Evolutionary conservation across 148 eudicot species (phyloP).

Genomic region (Rhododendron ferrugineum): DNA sequence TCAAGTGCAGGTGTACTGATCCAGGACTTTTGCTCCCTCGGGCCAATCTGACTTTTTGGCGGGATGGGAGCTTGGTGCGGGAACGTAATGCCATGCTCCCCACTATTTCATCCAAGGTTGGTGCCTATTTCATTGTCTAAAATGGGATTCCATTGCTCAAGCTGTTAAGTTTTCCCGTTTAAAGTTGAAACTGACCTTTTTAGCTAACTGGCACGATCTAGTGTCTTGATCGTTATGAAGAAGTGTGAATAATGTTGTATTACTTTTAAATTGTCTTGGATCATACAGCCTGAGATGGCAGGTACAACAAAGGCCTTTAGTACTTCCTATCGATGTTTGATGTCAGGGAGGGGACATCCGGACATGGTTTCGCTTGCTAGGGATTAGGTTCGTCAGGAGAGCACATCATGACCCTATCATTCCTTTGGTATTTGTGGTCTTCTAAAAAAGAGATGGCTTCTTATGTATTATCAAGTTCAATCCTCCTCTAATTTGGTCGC

Average conservation of each 20-base stretch:
- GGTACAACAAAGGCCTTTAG: background rate
- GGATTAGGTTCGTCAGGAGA: background rate
- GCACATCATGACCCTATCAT: background rate
- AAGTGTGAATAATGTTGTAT: background rate
- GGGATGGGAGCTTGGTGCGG: constrained; percentile 79
- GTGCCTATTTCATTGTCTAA: constrained; percentile 11
- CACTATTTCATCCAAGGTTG: constrained; percentile 85
- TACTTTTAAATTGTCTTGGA: background rate
- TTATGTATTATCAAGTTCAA: background rate
- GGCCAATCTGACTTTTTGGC: constrained; percentile 92
- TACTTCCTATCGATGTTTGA: background rate
- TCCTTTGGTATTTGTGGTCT: background rate
- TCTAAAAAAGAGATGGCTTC: background rate
- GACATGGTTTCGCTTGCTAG: background rate
- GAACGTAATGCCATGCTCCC: constrained; percentile 98
- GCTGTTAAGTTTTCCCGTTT: background rate
- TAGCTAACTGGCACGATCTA: background rate
- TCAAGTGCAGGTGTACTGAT: constrained; percentile 81
- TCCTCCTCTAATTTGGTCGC: background rate
- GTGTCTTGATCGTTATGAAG: background rate
- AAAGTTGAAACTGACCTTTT: background rate
- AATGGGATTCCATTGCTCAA: background rate
- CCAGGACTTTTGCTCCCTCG: constrained; percentile 91
- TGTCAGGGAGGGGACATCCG: background rate
- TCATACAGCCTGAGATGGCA: background rate